Evolutionary conservation across 352 stramenopile species (phyloP), one percentile per base, ranked within the genome.

Genomic region (Peronosclerospora sorghi): DNA sequence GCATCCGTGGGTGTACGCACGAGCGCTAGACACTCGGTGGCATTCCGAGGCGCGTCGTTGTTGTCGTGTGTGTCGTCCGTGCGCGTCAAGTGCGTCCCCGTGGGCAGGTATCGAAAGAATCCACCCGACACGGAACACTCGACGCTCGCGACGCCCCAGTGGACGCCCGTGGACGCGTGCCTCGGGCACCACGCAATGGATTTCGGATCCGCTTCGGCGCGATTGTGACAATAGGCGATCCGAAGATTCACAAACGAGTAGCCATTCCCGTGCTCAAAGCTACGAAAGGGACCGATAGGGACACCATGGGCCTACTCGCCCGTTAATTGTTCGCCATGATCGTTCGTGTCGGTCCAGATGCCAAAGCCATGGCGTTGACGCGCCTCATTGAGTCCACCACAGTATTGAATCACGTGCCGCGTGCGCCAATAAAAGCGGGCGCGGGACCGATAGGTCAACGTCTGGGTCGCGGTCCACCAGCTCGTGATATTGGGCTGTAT

Each of bases 81-180:
- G n/a, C n/a, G 47, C 12, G 69, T 86, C 41, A 83, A 45, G 29
- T 86, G 71, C 0, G 41, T 59, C 23, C 83, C 73, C 1, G 53
- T 54, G 14, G 73, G 73, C 26, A 86, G 54, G 20, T 83, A 86
- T 19, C 48, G 71, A 51, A 86, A 86, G 39, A 86, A 86, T 0
- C 73, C 71, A 2, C 73, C 73, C 2, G 73, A 82, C 1, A 86
- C 71, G 8, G 73, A 86, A 27, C 73, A 86, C 45, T 86, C 73
- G 8, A 94, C 79, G 28, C 70, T 85, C 1, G 70, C 74, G 0
- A 94, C 77, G 13, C 83, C 84, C 68, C 78, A 94, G 37, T 73
- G 58, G 13, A 79, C 47, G 2, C 56, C 59, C 1, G 65, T 58
- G 0, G 51, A 35, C 4, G 67, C 58, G 44, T 75, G 66, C 32